A percentile compares a stretch with the other conserved stretches of the same genome.
These are phyloP conservation scores for Trichoderma sp. DNA, from an alignment of 2,329 filamentous ascomycete species.

Conservation along the genomic window DNA sequence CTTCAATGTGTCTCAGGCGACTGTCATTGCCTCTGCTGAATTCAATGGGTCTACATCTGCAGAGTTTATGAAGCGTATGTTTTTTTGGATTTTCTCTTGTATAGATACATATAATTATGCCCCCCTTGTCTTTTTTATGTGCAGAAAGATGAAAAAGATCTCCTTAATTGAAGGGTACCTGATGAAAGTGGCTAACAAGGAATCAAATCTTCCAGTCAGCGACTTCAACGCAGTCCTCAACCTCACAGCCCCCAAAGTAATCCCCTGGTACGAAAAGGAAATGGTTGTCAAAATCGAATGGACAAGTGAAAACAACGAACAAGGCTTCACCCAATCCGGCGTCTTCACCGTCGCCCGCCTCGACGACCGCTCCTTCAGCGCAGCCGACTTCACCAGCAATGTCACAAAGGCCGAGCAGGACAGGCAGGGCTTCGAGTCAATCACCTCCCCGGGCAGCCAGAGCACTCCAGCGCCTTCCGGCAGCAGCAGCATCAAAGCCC, in stretches of 20 bases:
- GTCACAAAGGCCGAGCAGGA: background rate
- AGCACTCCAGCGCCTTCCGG: background rate
- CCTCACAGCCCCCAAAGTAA: background rate
- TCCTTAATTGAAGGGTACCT: no score
- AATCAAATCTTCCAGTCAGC: background rate
- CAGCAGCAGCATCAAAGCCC: background rate
- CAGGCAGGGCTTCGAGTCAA: background rate
- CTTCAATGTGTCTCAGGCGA: constrained; percentile 8
- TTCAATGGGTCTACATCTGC: background rate
- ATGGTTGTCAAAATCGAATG: constrained; percentile 32
- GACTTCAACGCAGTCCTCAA: background rate
- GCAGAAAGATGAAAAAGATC: background rate
- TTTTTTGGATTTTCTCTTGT: background rate
- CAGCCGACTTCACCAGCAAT: background rate
- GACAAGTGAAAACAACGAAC: background rate
- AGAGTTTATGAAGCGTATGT: constrained; percentile 3
- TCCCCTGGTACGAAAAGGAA: constrained; percentile 2
- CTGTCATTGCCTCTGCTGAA: background rate
- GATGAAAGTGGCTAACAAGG: background rate
- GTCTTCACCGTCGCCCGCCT: constrained; percentile 30
- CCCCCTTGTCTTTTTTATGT: background rate
- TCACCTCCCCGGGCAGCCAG: background rate
- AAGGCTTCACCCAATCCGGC: constrained; percentile 30
- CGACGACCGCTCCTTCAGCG: background rate
- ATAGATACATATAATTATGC: background rate